phyloP scores from a whole-genome alignment of 495 filamentous ascomycete species.

The Astrocystis sublimbata region DNA sequence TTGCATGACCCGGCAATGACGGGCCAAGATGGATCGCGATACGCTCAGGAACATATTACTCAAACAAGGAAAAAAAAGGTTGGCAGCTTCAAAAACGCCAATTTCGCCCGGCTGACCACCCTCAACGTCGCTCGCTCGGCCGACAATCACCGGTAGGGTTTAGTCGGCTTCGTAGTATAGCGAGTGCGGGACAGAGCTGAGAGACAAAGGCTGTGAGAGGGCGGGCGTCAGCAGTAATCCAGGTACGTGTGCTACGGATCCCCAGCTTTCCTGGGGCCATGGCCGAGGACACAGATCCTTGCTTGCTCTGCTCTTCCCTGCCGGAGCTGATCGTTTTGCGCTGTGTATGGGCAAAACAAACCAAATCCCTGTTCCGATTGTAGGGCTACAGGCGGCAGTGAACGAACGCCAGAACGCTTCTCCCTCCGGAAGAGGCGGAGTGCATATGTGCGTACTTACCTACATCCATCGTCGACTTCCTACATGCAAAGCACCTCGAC shows the following conservation, averaged over 20 bases:
- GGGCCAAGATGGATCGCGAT: neutral
- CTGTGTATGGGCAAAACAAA: neutral
- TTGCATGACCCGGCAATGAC: neutral
- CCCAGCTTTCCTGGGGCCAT: conserved; percentile 11
- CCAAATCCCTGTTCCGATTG: neutral
- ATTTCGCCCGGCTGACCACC: conserved; percentile 12
- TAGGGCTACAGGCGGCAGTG: conserved; percentile 13
- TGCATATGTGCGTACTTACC: conserved; percentile 1
- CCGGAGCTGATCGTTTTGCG: neutral
- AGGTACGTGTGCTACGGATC: neutral
- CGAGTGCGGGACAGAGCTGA: neutral
- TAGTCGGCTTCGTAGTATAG: neutral
- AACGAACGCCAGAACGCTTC: neutral
- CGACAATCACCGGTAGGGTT: neutral
- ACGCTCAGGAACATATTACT: neutral
- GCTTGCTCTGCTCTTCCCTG: no score
- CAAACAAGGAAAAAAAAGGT: neutral
- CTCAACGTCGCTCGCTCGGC: neutral
- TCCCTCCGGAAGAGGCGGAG: conserved; percentile 11
- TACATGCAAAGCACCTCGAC: neutral
- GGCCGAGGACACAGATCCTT: neutral
- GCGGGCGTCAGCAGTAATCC: conserved; percentile 5
- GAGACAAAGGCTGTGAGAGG: neutral
- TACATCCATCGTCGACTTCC: neutral
- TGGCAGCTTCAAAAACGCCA: conserved; percentile 8